phyloP scores from a whole-genome alignment of 352 stramenopile species.

The Pythium monospermum region DNA sequence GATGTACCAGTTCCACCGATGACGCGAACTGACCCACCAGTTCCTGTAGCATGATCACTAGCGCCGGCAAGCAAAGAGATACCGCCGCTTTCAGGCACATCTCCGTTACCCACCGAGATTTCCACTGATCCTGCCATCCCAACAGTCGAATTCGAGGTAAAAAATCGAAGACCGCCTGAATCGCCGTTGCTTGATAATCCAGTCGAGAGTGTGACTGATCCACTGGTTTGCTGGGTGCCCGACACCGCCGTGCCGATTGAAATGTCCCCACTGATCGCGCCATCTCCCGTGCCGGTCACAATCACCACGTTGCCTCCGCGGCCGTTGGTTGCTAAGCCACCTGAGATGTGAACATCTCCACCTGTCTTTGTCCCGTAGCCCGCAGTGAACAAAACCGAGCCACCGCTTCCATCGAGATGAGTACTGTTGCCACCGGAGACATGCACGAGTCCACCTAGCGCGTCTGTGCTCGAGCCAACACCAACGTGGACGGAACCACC shows the following conservation, averaged over 20 bases:
- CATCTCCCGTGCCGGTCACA: slow-evolving; percentile 3
- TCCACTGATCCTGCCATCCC: slow-evolving; percentile 6
- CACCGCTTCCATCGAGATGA: slow-evolving; percentile 3
- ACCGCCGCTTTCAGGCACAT: neutral
- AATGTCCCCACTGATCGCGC: slow-evolving; percentile 11
- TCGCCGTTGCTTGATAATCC: slow-evolving; percentile 6
- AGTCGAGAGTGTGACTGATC: slow-evolving; percentile 10
- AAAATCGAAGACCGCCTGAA: slow-evolving; percentile 14
- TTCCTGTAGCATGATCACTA: neutral
- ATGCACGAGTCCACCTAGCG: neutral
- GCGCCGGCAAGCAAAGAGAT: slow-evolving; percentile 3
- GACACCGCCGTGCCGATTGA: neutral
- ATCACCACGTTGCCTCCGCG: slow-evolving; percentile 1
- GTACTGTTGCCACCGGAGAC: slow-evolving; percentile 9
- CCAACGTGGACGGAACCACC: slow-evolving; percentile 5
- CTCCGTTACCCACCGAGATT: neutral
- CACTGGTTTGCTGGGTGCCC: slow-evolving; percentile 8
- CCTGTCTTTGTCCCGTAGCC: slow-evolving; percentile 2
- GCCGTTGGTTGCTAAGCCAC: neutral
- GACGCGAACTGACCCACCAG: neutral
- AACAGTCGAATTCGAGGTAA: slow-evolving; percentile 9
- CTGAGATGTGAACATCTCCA: slow-evolving; percentile 5
- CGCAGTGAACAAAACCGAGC: neutral
- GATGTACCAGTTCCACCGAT: neutral
- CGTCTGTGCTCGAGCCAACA: neutral